These are phyloP conservation scores for Metschnikowia aberdeeniae DNA, from an alignment of 805 yeast genomes.

Conservation along the genomic window DNA sequence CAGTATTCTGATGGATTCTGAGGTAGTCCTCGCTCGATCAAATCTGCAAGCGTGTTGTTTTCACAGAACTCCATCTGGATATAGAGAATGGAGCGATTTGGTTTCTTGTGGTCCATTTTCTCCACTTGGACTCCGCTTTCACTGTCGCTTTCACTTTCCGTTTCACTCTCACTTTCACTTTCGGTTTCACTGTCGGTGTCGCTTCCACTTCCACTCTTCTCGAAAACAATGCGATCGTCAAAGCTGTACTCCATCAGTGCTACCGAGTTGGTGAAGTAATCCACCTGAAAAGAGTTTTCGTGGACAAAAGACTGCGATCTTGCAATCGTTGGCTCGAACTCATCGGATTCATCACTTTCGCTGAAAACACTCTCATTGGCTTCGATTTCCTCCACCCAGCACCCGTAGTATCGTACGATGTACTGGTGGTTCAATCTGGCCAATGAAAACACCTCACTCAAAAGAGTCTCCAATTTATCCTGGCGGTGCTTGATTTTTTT, in stretches of 20 bases:
- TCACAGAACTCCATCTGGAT: conserved; percentile 99
- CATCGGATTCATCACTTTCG: conserved; percentile 11
- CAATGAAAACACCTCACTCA: conserved; percentile 87
- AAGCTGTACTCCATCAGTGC: conserved; percentile 50
- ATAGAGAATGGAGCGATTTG: conserved; percentile 59
- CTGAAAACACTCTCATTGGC: conserved; percentile 17
- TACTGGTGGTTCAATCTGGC: conserved; percentile 93
- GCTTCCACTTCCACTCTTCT: conserved; percentile 19
- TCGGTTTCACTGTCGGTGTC: conserved; percentile 6
- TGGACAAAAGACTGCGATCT: conserved; percentile 19
- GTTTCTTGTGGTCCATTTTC: neutral
- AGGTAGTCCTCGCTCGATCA: conserved; percentile 71
- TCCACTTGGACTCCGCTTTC: neutral
- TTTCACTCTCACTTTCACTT: neutral
- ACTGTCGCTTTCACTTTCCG: neutral
- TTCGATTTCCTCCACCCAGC: conserved; percentile 85
- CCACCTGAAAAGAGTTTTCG: conserved; percentile 42
- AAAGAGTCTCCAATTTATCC: conserved; percentile 70
- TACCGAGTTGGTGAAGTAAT: conserved; percentile 64
- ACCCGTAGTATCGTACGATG: conserved; percentile 93
- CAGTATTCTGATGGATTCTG: conserved; percentile 76
- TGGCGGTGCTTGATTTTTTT: conserved; percentile 85
- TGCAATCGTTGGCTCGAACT: conserved; percentile 22
- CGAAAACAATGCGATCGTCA: conserved; percentile 32
- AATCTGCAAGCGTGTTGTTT: conserved; percentile 80